Percentiles rank a stretch among this genome's conserved stretches.
Evolutionary conservation across 495 filamentous ascomycete genomes (phyloP).

Genomic region (Baudoinia panamericana): DNA sequence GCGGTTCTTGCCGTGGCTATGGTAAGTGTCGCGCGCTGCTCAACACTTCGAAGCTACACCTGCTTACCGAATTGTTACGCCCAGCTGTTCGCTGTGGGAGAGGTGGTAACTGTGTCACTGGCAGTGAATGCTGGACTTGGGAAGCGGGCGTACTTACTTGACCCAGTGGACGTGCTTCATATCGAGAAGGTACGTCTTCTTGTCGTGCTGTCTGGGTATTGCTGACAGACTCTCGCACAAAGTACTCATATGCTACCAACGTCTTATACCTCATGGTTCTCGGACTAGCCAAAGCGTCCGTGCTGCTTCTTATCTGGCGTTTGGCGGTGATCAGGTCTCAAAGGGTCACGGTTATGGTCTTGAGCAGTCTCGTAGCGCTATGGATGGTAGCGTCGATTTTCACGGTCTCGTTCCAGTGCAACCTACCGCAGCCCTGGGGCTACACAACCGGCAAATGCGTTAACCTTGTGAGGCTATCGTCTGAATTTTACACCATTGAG

Average conservation of each 20-base stretch:
- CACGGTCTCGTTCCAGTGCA: neutral
- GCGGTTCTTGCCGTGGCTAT: neutral
- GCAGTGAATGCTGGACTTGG: constrained; percentile 1
- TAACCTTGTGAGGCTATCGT: neutral
- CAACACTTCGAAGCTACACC: neutral
- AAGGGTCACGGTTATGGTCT: neutral
- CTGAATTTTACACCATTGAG: neutral
- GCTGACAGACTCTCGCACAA: neutral
- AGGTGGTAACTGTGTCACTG: neutral
- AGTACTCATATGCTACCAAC: neutral
- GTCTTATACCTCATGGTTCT: neutral
- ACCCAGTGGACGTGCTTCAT: neutral
- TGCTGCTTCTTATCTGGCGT: neutral
- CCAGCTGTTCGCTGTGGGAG: neutral
- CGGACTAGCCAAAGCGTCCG: neutral
- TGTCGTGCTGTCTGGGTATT: neutral
- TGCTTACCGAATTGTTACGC: neutral
- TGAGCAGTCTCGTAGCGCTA: neutral
- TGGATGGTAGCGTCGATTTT: neutral
- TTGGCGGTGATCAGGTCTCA: neutral
- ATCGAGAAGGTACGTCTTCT: constrained; percentile 2
- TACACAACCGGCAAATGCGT: neutral
- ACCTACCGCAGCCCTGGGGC: constrained; percentile 1
- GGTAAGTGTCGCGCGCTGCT: neutral
- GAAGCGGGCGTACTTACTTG: neutral